phyloP scores from a whole-genome alignment of 2,329 filamentous ascomycete species.

The Pseudocercospora vitis region DNA sequence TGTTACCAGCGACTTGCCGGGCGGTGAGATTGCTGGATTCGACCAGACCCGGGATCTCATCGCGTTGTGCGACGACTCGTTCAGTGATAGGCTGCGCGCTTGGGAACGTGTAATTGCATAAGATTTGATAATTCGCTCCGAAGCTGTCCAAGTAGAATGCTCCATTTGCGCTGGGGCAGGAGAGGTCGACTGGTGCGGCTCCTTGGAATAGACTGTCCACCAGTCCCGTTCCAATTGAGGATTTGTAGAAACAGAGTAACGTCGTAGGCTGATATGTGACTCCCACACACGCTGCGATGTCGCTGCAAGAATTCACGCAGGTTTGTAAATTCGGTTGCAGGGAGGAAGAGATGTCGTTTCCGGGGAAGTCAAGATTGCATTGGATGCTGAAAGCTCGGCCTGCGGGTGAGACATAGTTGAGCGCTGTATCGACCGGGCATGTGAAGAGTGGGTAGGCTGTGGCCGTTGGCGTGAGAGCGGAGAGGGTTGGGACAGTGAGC shows the following conservation, averaged over 20 bases:
- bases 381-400: slow-evolving; percentile 28
- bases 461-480: slow-evolving; percentile 23
- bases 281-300: slow-evolving; percentile 23
- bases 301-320: slow-evolving; percentile 30
- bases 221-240: slow-evolving; percentile 4
- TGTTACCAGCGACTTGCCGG: neutral
- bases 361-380: slow-evolving; percentile 25
- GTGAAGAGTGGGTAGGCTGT: slow-evolving; percentile 21
- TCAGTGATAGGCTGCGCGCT: slow-evolving; percentile 13
- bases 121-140: slow-evolving; percentile 31
- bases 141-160: slow-evolving; percentile 27
- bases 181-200: slow-evolving; percentile 24
- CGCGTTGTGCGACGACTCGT: neutral
- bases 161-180: slow-evolving; percentile 29
- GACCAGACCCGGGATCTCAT: neutral
- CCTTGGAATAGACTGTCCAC: slow-evolving; percentile 11
- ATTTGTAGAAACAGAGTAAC: slow-evolving; percentile 28
- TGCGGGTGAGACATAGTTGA: slow-evolving; percentile 27
- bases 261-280: slow-evolving; percentile 21
- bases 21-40: neutral
- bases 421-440: slow-evolving; percentile 31
- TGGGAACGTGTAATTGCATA: slow-evolving; percentile 31
- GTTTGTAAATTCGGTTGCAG: slow-evolving; percentile 24
- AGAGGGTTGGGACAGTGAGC: neutral
- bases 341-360: slow-evolving; percentile 16